phyloP scores from a whole-genome alignment of 345 rosid species.

The Hirschfeldia incana region DNA sequence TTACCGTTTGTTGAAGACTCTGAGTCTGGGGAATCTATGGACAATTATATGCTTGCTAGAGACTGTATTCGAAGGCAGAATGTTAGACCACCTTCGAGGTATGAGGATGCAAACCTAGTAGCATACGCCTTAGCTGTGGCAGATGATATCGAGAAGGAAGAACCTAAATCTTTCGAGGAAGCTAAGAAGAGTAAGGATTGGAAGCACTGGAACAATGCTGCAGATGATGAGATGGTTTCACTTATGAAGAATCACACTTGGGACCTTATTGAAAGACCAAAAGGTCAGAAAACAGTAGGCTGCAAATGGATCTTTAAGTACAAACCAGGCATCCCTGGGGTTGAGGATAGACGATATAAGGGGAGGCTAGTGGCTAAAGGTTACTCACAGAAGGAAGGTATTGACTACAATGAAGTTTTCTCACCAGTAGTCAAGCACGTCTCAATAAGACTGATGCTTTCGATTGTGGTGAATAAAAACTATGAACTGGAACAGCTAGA shows the following conservation, averaged over 20 bases:
- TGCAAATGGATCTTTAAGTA: not conserved
- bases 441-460: not conserved
- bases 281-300: not conserved
- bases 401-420: not conserved
- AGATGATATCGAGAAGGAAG: not conserved
- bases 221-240: not conserved
- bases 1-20: not conserved
- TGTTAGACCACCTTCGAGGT: not conserved
- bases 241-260: not conserved
- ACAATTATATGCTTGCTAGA: not conserved
- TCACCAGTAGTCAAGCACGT: not conserved
- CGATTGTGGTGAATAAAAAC: not conserved
- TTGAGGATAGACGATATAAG: not conserved
- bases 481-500: not conserved
- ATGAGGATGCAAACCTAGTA: not conserved
- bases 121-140: not conserved
- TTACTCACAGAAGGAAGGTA: not conserved
- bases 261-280: not conserved
- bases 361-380: not conserved
- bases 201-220: not conserved
- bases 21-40: not conserved
- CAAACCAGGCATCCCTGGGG: not conserved
- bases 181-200: not conserved
- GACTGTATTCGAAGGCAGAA: not conserved
- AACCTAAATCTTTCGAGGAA: not conserved